A percentile compares a stretch with the other conserved stretches of the same genome.
These are phyloP conservation scores for Blastosporella zonata DNA, from an alignment of 1,284 basidiomycete species.

Conservation along the genomic window DNA sequence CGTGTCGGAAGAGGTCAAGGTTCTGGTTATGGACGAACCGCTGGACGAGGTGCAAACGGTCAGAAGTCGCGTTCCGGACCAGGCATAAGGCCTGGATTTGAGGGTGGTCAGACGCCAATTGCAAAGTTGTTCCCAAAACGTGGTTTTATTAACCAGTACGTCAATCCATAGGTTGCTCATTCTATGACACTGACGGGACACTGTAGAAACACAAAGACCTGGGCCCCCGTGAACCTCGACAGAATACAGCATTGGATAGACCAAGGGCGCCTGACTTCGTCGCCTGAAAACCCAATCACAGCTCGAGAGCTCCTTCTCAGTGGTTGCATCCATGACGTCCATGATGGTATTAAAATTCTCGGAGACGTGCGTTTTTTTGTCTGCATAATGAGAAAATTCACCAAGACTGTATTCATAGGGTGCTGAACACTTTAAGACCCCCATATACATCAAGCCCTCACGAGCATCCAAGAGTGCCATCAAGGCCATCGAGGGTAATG, in stretches of 20 bases:
- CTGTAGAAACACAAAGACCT: conserved; percentile 66
- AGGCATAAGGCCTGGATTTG: conserved; percentile 85
- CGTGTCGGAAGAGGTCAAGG: conserved; percentile 92
- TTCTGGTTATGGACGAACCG: conserved; percentile 87
- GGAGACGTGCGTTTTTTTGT: conserved; percentile 60
- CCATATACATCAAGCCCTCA: conserved; percentile 82
- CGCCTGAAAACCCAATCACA: conserved; percentile 84
- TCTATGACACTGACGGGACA: conserved; percentile 7
- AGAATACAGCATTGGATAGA: conserved; percentile 91
- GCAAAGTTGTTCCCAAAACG: conserved; percentile 91
- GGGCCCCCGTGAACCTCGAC: conserved; percentile 84
- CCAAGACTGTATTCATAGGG: conserved; percentile 42
- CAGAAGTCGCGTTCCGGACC: conserved; percentile 92
- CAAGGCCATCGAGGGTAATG: conserved; percentile 75
- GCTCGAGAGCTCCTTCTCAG: conserved; percentile 82
- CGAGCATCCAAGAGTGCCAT: conserved; percentile 88
- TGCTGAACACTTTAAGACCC: conserved; percentile 61
- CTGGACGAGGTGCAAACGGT: conserved; percentile 94
- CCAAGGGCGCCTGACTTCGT: conserved; percentile 76
- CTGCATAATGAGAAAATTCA: conserved; percentile 2
- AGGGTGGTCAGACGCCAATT: conserved; percentile 95
- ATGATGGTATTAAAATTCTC: conserved; percentile 90
- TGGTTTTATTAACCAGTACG: conserved; percentile 91
- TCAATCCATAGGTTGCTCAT: conserved; percentile 17
- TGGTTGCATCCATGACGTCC: conserved; percentile 85